phyloP scores from a whole-genome alignment of 164 flowering plant genomes.

The Echeveria elegans region DNA sequence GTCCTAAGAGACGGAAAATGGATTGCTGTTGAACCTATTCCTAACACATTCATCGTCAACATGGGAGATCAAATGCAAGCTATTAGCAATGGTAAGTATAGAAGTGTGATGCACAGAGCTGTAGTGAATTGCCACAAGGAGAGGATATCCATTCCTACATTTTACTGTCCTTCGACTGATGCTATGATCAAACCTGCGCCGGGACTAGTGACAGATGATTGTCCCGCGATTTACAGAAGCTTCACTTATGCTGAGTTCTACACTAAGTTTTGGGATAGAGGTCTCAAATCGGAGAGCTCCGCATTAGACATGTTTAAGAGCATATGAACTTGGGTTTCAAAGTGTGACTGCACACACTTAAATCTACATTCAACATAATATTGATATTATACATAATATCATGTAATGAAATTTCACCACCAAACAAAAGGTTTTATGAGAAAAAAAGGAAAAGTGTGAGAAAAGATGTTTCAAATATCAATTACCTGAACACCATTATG shows the following conservation, averaged over 20 bases:
- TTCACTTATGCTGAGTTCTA: conserved; percentile 35
- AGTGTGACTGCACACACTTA: not conserved
- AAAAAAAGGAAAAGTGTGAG: too few relatives aligned
- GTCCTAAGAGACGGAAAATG: conserved; percentile 40
- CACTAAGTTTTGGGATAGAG: conserved; percentile 39
- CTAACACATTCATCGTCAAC: conserved; percentile 55
- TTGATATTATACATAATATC: not conserved
- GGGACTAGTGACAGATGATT: conserved; percentile 16
- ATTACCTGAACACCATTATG: too few relatives aligned
- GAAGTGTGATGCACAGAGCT: conserved; percentile 57
- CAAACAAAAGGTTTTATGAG: too few relatives aligned
- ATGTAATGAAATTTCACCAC: too few relatives aligned
- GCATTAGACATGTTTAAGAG: conserved; percentile 29
- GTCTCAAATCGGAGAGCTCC: conserved; percentile 25
- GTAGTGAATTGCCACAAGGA: conserved; percentile 40
- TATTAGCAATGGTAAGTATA: conserved; percentile 52
- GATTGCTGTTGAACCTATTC: conserved; percentile 52
- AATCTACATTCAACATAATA: not conserved
- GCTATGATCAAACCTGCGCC: conserved; percentile 38
- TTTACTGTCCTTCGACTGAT: conserved; percentile 47
- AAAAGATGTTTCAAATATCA: too few relatives aligned
- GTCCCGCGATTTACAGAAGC: conserved; percentile 27
- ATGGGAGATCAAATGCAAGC: conserved; percentile 77
- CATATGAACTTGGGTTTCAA: not conserved
- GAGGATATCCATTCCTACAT: conserved; percentile 51